Evolutionary conservation across 2,329 filamentous ascomycete species (phyloP), one percentile per base, ranked within the genome.

Genomic region (Sporothrix brunneoviolacea): DNA sequence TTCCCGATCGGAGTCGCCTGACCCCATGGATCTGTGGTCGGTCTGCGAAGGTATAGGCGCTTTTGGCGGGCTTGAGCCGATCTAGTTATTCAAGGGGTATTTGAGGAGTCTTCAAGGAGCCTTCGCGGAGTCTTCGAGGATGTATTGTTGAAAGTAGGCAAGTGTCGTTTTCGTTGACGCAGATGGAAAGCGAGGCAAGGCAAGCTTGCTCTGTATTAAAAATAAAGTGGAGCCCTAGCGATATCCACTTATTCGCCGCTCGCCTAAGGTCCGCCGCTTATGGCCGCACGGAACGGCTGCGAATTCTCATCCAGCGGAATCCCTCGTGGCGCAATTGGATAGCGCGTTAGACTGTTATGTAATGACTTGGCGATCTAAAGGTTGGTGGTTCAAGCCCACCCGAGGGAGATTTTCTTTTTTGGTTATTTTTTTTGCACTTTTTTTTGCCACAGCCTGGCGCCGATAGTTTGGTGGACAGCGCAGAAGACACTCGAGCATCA

Each of bases 261-360:
- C n/a, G n/a, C 19, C 27, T 5, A 8, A 32, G 24, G 16, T 32
- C 16, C 28, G 24, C 27, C 16, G 28, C 44, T 35, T 43, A 43
- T 38, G 32, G 47, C 8, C 15, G 13, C 4, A 15, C 18, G 9
- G 8, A 21, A 19, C 4, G 22, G 22, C 22, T 51, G 27, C 13
- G 33, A 38, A 13, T 22, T 27, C 18, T 10, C 33, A 44, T 44
- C 45, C 35, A 39, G 33, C 13, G 35, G 16, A 37, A 41, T 53
- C 51, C 46, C 41, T 42, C 41, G 46, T 50, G 51, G 51, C 51
- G 51, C 50, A 49, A 52, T 52, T 52, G 45, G 45, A 40, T 52
- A 52, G 50, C 45, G 50, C 50, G 50, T 49, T 50, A 50, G 51
- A 50, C 46, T 53, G 51, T 53, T 53, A 53, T 24, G 45, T 24